These are phyloP conservation scores for Fusarium piperis DNA, from an alignment of 2,329 filamentous ascomycete species.

Conservation along the genomic window DNA sequence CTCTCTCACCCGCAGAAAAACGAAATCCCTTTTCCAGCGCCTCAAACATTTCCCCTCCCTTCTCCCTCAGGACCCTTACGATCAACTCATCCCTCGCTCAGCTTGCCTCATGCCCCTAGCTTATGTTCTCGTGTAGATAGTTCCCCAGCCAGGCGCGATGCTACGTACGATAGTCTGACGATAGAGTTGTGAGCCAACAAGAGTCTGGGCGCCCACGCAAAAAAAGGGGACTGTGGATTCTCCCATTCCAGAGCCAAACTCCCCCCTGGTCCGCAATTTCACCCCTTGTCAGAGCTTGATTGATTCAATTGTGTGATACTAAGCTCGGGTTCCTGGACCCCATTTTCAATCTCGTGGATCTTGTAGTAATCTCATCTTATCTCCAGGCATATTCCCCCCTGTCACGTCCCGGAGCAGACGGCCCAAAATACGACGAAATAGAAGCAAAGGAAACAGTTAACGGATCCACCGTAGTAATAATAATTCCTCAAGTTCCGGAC, in stretches of 20 bases:
- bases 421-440: slow-evolving; percentile 6
- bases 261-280: slow-evolving; percentile 27
- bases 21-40: not conserved
- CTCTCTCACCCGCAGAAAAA: slow-evolving; percentile 6
- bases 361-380: slow-evolving; percentile 22
- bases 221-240: not conserved
- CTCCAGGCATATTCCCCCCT: slow-evolving; percentile 2
- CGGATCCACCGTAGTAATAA: slow-evolving; percentile 1
- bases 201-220: not conserved
- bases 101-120: slow-evolving; percentile 11
- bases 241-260: slow-evolving; percentile 21
- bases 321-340: slow-evolving; percentile 6
- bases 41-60: not conserved
- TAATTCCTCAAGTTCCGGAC: not conserved
- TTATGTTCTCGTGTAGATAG: slow-evolving; percentile 1
- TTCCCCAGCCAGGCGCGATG: slow-evolving; percentile 13
- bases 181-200: slow-evolving; percentile 13
- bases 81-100: slow-evolving; percentile 13
- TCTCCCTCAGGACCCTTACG: not conserved
- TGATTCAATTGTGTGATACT: slow-evolving; percentile 24
- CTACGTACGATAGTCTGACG: slow-evolving; percentile 13
- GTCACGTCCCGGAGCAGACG: slow-evolving; percentile 12
- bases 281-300: slow-evolving; percentile 27
- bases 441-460: slow-evolving; percentile 2
- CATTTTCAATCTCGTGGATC: slow-evolving; percentile 6